Evolutionary conservation across 75 land plant genomes (phyloP), one percentile per base, ranked within the genome.

Genomic region (Pinus taeda): DNA sequence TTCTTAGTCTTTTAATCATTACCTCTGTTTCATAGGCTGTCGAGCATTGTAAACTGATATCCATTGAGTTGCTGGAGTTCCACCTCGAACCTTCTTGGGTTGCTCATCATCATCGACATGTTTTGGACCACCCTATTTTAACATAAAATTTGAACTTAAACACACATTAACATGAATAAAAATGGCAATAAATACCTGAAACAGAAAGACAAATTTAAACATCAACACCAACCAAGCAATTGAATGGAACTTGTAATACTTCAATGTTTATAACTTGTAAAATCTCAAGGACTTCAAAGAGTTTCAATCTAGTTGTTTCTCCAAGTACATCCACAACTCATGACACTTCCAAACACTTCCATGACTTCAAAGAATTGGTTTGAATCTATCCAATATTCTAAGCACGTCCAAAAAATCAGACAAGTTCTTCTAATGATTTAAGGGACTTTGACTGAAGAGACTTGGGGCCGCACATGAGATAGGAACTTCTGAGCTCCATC

Each of bases 41-140:
- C 94, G 87, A 3, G 97, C 97, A 86, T 94, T 96, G 69, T 96
- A 96, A 62, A 94, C 94, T 33, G 95, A 90, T 36, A 96, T 92
- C 98, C 98, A 96, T 83, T 96, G 98, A 1, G 98, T 96, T 74
- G 98, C 97, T 71, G 98, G 97, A 71, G 88, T 91, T 69, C 98
- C 98, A 63, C 92, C 64, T 21, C 97, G 85, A 22, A 96, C 85
- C 79, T 96, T 96, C 83, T 87, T 93, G 15, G 98, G 98, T 76
- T 96, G 94, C 67, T 94, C 98, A 69, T 96, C 98, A 57, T 92
- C 98, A 62, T 94, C 86, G 15, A 91, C 85, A 26, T 26, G 26
- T 79, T 96, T 96, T 75, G 93, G 98, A 9, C 98, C 97, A 84
- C 90, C 97, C 97, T 95, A 77, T 22, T 14, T 30, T 53, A 39